Percentiles rank a stretch among this genome's conserved stretches.
Conservation (phyloP, 495 filamentous ascomycete genomes). For the Tuber calosporum region DNA sequence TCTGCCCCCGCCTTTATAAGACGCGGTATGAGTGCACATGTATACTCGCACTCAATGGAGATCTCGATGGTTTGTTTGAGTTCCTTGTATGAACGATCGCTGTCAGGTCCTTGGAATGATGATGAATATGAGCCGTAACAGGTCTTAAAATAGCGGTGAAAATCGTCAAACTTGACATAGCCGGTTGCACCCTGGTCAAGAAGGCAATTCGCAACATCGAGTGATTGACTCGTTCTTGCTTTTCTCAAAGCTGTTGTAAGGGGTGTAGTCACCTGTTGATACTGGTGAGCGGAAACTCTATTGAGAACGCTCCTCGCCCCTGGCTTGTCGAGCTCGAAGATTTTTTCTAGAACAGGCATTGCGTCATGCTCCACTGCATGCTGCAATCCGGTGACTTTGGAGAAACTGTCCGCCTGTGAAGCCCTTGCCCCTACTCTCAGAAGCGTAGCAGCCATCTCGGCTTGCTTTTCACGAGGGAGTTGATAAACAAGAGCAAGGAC, state of each 20-base stretch:
- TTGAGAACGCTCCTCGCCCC: conserved; percentile 59
- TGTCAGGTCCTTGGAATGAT: conserved; percentile 14
- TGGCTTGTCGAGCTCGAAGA: conserved; percentile 54
- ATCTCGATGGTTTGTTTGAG: conserved; percentile 29
- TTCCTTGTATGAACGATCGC: conserved; percentile 2
- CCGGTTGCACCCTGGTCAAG: conserved; percentile 55
- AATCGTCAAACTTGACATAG: conserved; percentile 46
- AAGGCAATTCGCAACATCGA: conserved; percentile 51
- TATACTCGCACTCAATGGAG: conserved; percentile 2
- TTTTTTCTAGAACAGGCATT: conserved; percentile 51
- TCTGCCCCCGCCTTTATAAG: conserved; percentile 28
- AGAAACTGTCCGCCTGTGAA: conserved; percentile 59
- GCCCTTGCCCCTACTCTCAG: conserved; percentile 64
- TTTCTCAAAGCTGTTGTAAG: conserved; percentile 18
- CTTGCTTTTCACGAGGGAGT: conserved; percentile 51
- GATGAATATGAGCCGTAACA: conserved; percentile 16
- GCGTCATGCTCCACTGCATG: conserved; percentile 50
- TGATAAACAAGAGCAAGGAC: conserved; percentile 56
- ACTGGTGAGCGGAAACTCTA: conserved; percentile 44
- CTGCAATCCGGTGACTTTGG: conserved; percentile 51
- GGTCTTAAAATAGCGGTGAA: conserved; percentile 42
- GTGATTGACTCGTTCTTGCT: conserved; percentile 50
- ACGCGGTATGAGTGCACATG: conserved; percentile 11
- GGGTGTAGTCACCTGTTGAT: conserved; percentile 42
- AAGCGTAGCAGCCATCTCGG: conserved; percentile 55